phyloP scores from a whole-genome alignment of 1,284 basidiomycete species.

The Kalmanozyma brasiliensis region DNA sequence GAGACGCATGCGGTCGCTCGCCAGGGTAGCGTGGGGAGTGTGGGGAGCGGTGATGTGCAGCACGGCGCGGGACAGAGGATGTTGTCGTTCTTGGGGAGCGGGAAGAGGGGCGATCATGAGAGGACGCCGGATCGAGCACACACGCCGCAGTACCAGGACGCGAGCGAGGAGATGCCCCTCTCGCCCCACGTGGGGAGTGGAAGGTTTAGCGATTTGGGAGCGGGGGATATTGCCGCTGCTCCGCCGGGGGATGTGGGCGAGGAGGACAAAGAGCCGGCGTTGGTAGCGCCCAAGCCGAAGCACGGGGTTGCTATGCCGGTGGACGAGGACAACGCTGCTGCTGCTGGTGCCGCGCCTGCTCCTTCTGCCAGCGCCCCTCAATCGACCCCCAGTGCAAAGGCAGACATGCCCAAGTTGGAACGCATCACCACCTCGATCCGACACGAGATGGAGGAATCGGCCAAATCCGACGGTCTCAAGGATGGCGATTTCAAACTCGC shows the following conservation, averaged over 20 bases:
- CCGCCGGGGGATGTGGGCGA: slow-evolving; percentile 33
- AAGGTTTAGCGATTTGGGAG: slow-evolving; percentile 27
- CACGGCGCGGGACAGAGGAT: slow-evolving; percentile 50
- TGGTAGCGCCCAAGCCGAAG: slow-evolving; percentile 39
- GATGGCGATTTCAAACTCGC: slow-evolving; percentile 62
- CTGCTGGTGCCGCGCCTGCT: slow-evolving; percentile 16
- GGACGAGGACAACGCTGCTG: slow-evolving; percentile 20
- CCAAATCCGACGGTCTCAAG: slow-evolving; percentile 58
- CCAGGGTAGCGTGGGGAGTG: slow-evolving; percentile 34
- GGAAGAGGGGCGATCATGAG: slow-evolving; percentile 29
- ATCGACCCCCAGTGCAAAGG: slow-evolving; percentile 7
- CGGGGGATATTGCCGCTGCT: slow-evolving; percentile 37
- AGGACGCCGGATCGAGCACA: slow-evolving; percentile 39
- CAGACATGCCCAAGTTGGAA: slow-evolving; percentile 46
- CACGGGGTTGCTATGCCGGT: slow-evolving; percentile 34
- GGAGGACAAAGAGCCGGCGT: slow-evolving; percentile 6
- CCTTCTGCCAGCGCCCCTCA: slow-evolving; percentile 20
- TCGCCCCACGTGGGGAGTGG: slow-evolving; percentile 39
- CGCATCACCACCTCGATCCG: slow-evolving; percentile 53
- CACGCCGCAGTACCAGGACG: slow-evolving; percentile 45
- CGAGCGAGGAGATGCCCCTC: slow-evolving; percentile 21
- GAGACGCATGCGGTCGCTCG: slow-evolving; percentile 19
- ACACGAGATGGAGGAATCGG: slow-evolving; percentile 55
- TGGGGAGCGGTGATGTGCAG: slow-evolving; percentile 48
- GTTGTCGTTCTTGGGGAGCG: slow-evolving; percentile 45